Evolutionary conservation across 345 rosid genomes (phyloP).

Genomic region (Erysimum cheiranthoides): DNA sequence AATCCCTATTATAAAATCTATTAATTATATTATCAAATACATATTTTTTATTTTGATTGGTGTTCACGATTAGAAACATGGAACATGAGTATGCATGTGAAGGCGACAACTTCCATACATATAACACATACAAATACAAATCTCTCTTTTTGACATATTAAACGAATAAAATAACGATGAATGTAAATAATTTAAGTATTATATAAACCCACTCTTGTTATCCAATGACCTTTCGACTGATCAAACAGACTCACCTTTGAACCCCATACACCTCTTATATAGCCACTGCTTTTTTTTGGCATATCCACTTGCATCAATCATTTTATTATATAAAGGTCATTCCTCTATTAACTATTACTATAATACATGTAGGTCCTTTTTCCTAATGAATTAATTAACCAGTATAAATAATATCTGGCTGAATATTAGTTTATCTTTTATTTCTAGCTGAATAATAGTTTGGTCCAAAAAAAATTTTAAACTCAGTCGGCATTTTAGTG

Average conservation of each 20-base stretch:
- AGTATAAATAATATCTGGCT: neutral
- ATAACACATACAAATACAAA: constrained; percentile 36
- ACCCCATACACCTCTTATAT: constrained; percentile 36
- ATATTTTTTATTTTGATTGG: constrained; percentile 27
- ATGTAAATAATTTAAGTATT: neutral
- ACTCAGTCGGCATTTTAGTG: neutral
- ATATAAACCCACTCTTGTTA: constrained; percentile 18
- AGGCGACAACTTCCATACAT: constrained; percentile 26
- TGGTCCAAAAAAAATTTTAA: neutral
- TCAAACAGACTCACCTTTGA: constrained; percentile 33
- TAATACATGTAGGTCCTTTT: constrained; percentile 42
- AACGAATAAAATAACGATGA: constrained; percentile 20
- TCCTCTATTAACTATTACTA: constrained; percentile 24
- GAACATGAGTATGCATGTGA: constrained; percentile 47
- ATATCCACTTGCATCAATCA: constrained; percentile 41
- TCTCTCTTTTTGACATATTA: neutral
- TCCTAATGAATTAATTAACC: constrained; percentile 15
- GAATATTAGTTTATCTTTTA: neutral
- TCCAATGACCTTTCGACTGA: constrained; percentile 43
- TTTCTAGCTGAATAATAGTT: neutral
- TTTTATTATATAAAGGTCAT: constrained; percentile 36
- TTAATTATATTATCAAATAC: neutral
- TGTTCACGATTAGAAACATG: constrained; percentile 45
- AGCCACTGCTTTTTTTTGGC: constrained; percentile 40
- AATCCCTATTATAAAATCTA: too few relatives aligned